These are phyloP conservation scores for Candida ortonii DNA, from an alignment of 805 yeast genomes.

Conservation along the genomic window DNA sequence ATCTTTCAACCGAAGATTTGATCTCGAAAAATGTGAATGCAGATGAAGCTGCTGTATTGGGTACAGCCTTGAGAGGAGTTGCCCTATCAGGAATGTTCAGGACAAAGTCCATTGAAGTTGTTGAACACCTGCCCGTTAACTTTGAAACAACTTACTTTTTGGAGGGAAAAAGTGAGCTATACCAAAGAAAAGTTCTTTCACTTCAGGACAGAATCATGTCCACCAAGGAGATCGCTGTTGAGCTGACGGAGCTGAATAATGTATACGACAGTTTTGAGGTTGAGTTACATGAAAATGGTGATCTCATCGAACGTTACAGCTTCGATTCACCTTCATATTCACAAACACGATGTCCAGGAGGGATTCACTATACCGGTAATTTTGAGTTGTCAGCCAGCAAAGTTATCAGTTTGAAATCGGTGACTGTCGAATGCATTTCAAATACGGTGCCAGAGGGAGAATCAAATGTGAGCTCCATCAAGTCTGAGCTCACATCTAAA, in stretches of 20 bases:
- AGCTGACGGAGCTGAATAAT: conserved; percentile 34
- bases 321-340: conserved; percentile 25
- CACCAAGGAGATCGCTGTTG: conserved; percentile 31
- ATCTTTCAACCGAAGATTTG: conserved; percentile 53
- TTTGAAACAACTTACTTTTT: conserved; percentile 38
- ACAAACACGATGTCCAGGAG: conserved; percentile 37
- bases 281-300: conserved; percentile 34
- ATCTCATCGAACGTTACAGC: conserved; percentile 9
- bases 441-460: conserved; percentile 12
- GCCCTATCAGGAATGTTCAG: conserved; percentile 66
- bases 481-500: conserved; percentile 25
- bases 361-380: conserved; percentile 31
- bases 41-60: conserved; percentile 91
- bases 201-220: conserved; percentile 43
- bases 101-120: conserved; percentile 55
- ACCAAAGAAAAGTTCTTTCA: conserved; percentile 38
- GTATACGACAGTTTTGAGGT: conserved; percentile 33
- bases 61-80: conserved; percentile 83
- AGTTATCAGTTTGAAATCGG: conserved; percentile 43
- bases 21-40: conserved; percentile 87
- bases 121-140: conserved; percentile 52
- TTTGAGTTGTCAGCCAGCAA: conserved; percentile 29
- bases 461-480: conserved; percentile 15
- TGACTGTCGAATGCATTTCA: conserved; percentile 35
- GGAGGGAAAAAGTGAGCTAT: conserved; percentile 24